These are phyloP conservation scores for Tetrahymena malaccensis DNA, from an alignment of 73 alveolate genomes.

Conservation along the genomic window DNA sequence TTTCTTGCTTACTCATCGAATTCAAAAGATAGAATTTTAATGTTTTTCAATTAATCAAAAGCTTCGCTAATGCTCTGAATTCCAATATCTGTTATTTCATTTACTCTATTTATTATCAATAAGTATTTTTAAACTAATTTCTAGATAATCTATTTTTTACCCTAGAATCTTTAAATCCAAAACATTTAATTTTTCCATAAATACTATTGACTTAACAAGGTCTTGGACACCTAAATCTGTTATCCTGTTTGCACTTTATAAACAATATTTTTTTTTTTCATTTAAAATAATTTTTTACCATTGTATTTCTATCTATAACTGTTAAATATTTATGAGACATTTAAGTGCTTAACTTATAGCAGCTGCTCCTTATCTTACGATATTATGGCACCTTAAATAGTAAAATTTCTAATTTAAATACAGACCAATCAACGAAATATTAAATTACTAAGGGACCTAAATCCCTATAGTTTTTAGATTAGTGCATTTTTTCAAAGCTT, in stretches of 20 bases:
- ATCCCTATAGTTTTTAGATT: no score
- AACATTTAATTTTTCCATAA: neutral
- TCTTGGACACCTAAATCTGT: neutral
- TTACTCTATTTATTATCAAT: neutral
- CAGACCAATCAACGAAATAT: no score
- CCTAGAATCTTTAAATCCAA: neutral
- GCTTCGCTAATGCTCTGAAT: no score
- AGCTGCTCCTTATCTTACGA: neutral
- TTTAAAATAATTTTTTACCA: neutral
- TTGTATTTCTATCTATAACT: no score
- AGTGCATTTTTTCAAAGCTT: neutral
- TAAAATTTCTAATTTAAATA: no score
- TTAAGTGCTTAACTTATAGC: neutral
- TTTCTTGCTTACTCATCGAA: neutral
- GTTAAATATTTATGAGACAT: no score
- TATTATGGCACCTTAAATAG: neutral
- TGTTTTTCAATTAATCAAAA: neutral
- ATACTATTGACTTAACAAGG: neutral
- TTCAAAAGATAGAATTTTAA: neutral
- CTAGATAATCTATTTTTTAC: neutral
- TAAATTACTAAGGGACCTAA: neutral
- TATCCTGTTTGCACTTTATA: neutral
- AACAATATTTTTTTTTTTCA: no score
- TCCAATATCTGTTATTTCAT: neutral
- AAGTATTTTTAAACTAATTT: no score